These are phyloP conservation scores for Eragrostis nindensis DNA, from an alignment of 176 grass and related monocot genomes.

Conservation along the genomic window DNA sequence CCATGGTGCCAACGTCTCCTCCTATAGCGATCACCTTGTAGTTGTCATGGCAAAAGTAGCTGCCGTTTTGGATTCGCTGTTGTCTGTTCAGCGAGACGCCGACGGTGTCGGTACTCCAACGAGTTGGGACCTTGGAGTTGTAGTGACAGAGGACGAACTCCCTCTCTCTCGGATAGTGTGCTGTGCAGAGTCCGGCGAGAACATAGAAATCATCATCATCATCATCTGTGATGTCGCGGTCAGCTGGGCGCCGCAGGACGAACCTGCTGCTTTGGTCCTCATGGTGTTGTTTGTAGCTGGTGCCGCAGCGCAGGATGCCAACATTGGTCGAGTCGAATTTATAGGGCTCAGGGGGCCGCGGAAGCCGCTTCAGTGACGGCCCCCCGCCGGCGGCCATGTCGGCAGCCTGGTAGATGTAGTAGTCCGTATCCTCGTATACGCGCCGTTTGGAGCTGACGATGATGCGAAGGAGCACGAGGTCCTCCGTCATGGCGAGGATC, in stretches of 20 bases:
- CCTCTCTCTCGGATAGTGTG: neutral
- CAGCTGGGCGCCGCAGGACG: neutral
- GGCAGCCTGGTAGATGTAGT: neutral
- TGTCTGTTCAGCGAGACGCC: neutral
- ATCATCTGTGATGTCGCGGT: neutral
- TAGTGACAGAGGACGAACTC: neutral
- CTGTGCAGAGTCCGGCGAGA: neutral
- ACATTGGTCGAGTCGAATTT: neutral
- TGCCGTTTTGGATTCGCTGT: neutral
- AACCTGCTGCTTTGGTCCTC: neutral
- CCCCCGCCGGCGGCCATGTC: neutral
- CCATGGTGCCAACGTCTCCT: neutral
- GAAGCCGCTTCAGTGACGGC: neutral
- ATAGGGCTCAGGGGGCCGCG: neutral
- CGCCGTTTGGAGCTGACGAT: neutral
- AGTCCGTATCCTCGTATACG: neutral
- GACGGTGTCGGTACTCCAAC: neutral
- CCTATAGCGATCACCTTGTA: neutral
- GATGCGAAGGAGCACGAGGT: neutral
- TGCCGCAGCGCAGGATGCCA: neutral
- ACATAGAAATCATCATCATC: neutral
- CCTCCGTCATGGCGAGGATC: neutral
- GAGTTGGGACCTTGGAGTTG: neutral
- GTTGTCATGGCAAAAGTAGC: neutral
- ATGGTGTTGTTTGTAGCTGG: neutral